A percentile compares a stretch with the other conserved stretches of the same genome.
phyloP scores from a whole-genome alignment of 1,139 yeast genomes.

The Nakaseomyces kungkrabaensis region DNA sequence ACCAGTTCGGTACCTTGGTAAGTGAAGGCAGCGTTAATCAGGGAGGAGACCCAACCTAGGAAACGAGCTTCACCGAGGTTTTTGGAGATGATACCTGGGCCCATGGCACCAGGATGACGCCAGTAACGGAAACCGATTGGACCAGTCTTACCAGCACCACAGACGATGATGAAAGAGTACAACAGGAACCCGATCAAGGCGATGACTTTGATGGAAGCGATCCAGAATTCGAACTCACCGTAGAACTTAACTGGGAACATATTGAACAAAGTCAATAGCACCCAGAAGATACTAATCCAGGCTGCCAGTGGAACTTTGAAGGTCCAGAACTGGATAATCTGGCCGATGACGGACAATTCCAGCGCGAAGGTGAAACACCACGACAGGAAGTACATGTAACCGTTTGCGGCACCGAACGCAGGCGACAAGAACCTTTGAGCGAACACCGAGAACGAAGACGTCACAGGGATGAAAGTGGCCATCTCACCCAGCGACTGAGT shows the following conservation, averaged over 20 bases:
- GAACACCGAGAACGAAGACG: conserved; percentile 54
- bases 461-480: conserved; percentile 62
- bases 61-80: conserved; percentile 58
- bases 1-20: conserved; percentile 81
- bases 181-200: conserved; percentile 67
- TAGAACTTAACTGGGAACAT: conserved; percentile 55
- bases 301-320: conserved; percentile 51
- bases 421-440: conserved; percentile 45
- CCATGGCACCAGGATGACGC: conserved; percentile 89
- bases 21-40: conserved; percentile 65
- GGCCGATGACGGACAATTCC: conserved; percentile 75
- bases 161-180: conserved; percentile 61
- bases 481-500: conserved; percentile 68
- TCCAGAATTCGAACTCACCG: conserved; percentile 66
- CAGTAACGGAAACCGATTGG: conserved; percentile 82
- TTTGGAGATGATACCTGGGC: conserved; percentile 43
- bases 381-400: conserved; percentile 79
- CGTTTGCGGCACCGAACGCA: conserved; percentile 71
- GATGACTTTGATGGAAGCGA: conserved; percentile 59
- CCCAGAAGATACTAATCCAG: conserved; percentile 69
- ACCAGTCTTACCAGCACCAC: conserved; percentile 65
- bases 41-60: conserved; percentile 58
- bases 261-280: conserved; percentile 41
- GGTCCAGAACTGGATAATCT: conserved; percentile 71
- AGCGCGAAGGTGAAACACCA: conserved; percentile 83